Percentiles rank a stretch among this genome's conserved stretches.
Conservation (phyloP, 139 green algal genomes). For the Haematococcus lacustris region DNA sequence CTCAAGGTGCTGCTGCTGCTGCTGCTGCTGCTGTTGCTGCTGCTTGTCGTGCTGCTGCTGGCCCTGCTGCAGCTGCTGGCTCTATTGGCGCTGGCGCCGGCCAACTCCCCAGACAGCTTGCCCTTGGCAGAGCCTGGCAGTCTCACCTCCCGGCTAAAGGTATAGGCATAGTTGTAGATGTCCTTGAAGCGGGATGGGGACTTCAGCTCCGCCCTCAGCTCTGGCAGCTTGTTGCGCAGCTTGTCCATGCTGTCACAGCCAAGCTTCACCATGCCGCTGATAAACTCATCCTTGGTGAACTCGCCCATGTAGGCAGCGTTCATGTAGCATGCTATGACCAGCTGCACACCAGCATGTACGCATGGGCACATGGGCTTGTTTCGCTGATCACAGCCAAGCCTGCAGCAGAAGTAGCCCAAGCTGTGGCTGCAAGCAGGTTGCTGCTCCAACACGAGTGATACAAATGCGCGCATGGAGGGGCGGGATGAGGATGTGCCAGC, state of each 20-base stretch:
- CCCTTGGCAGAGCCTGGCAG: no score
- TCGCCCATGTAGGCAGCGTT: conserved; percentile 81
- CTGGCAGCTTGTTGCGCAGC: conserved; percentile 59
- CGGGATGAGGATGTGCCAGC: no score
- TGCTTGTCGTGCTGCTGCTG: no score
- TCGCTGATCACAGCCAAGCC: no score
- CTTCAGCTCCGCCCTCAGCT: conserved; percentile 59
- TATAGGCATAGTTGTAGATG: conserved; percentile 80
- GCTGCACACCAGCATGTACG: conserved; percentile 35
- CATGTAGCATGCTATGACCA: conserved; percentile 82
- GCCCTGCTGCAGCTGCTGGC: no score
- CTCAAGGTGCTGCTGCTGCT: no score
- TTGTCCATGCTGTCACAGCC: conserved; percentile 54
- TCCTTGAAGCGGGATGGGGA: conserved; percentile 52
- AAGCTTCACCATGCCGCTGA: conserved; percentile 51
- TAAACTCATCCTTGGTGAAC: conserved; percentile 75
- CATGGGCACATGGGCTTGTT: not conserved
- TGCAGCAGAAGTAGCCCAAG: no score
- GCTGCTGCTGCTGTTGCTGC: no score
- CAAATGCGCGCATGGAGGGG: no score
- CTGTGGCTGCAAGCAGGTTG: no score
- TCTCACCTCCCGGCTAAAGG: conserved; percentile 57
- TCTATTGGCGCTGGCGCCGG: no score
- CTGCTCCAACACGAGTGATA: no score
- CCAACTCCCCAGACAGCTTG: not conserved